Percentiles rank a stretch among this genome's conserved stretches.
Evolutionary conservation across 2,329 filamentous ascomycete genomes (phyloP).

Genomic region (Fusarium sp.): DNA sequence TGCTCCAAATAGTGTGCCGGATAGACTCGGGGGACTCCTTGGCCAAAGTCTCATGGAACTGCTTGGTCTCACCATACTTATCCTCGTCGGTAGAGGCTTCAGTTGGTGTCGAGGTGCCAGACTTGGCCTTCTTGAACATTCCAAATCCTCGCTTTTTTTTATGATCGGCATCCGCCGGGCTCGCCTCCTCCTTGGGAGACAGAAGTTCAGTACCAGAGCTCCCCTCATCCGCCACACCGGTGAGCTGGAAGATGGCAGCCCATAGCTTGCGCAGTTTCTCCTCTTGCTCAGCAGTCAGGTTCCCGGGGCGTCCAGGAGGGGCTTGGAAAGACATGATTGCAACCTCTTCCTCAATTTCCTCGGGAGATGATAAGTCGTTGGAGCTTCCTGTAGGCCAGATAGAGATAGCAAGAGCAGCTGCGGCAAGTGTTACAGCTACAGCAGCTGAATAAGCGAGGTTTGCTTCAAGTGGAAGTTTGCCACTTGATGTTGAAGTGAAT

Average conservation of each 20-base stretch:
- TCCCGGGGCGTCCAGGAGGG: constrained; percentile 83
- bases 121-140: constrained; percentile 73
- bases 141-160: constrained; percentile 80
- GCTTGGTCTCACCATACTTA: constrained; percentile 92
- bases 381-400: constrained; percentile 29
- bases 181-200: constrained; percentile 39
- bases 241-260: constrained; percentile 81
- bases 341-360: constrained; percentile 35
- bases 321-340: constrained; percentile 59
- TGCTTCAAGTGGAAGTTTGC: constrained; percentile 33
- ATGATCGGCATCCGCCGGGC: constrained; percentile 63
- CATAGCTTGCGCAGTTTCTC: constrained; percentile 91
- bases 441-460: constrained; percentile 35
- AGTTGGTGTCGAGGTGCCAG: constrained; percentile 56
- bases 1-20: constrained; percentile 87
- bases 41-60: constrained; percentile 86
- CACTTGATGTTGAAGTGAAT: constrained; percentile 7
- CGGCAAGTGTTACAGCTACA: constrained; percentile 29
- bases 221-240: constrained; percentile 68
- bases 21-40: constrained; percentile 84
- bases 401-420: constrained; percentile 35
- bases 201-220: constrained; percentile 45
- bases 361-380: constrained; percentile 2
- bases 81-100: constrained; percentile 75
- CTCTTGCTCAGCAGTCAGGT: constrained; percentile 90